Percentiles rank a stretch among this genome's conserved stretches.
These are phyloP conservation scores for Zygoascus sp. DNA, from an alignment of 1,139 yeast species.

Conservation along the genomic window DNA sequence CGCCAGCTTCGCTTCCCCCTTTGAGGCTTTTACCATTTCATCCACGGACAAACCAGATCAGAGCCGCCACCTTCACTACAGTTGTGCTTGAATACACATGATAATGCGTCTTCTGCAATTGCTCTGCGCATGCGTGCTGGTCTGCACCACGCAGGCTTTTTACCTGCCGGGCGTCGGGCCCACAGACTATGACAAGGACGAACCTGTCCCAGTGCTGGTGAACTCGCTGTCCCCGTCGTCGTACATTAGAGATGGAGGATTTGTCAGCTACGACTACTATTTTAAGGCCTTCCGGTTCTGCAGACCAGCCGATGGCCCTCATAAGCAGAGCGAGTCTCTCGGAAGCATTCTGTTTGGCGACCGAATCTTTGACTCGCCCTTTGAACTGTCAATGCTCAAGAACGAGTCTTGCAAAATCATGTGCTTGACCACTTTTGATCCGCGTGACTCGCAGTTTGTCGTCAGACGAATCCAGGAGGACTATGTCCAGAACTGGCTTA, in stretches of 20 bases:
- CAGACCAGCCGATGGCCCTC: slow-evolving; percentile 57
- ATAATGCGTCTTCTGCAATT: not conserved
- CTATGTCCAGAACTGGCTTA: slow-evolving; percentile 84
- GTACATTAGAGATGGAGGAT: slow-evolving; percentile 26
- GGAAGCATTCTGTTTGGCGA: slow-evolving; percentile 96
- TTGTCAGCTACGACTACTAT: slow-evolving; percentile 60
- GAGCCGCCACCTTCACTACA: not conserved
- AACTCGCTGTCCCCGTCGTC: slow-evolving; percentile 85
- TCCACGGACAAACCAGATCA: no score
- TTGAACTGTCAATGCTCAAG: slow-evolving; percentile 71
- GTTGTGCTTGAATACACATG: not conserved
- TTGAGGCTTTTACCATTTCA: no score
- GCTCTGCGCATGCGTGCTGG: not conserved
- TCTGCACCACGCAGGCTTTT: slow-evolving; percentile 47
- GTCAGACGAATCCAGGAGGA: slow-evolving; percentile 75
- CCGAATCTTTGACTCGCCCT: slow-evolving; percentile 89
- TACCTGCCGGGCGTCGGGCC: slow-evolving; percentile 97
- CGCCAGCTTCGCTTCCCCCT: no score
- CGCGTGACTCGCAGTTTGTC: slow-evolving; percentile 66
- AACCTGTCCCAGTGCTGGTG: slow-evolving; percentile 70
- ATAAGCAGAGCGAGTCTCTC: slow-evolving; percentile 79
- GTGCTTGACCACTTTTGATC: slow-evolving; percentile 57
- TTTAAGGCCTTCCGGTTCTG: slow-evolving; percentile 82
- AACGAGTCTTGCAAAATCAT: slow-evolving; percentile 59
- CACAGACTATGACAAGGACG: slow-evolving; percentile 71